phyloP scores from a whole-genome alignment of 2,329 filamentous ascomycete genomes.

The Neonectria punicea region DNA sequence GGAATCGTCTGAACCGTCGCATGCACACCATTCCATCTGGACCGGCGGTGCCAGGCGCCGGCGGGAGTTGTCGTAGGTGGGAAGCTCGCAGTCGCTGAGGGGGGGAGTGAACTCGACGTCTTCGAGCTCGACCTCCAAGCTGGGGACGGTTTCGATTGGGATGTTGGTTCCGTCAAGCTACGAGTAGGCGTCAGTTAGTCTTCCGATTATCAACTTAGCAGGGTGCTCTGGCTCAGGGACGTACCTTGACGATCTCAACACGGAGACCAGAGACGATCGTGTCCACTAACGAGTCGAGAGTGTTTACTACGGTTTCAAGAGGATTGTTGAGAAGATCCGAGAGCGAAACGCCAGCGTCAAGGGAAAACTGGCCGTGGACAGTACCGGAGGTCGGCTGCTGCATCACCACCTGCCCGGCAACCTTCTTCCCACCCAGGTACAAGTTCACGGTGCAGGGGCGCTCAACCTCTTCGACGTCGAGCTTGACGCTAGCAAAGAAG shows the following conservation, averaged over 20 bases:
- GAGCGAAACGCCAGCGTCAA: slow-evolving; percentile 63
- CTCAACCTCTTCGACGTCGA: slow-evolving; percentile 50
- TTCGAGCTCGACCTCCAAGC: slow-evolving; percentile 52
- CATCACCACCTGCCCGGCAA: slow-evolving; percentile 51
- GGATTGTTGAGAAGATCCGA: slow-evolving; percentile 64
- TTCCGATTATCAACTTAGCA: not conserved
- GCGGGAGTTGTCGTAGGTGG: slow-evolving; percentile 37
- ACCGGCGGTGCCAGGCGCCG: slow-evolving; percentile 27
- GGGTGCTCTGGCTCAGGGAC: not conserved
- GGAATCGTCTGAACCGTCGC: not conserved
- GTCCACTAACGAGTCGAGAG: slow-evolving; percentile 38
- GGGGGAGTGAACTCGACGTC: slow-evolving; percentile 45
- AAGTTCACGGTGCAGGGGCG: slow-evolving; percentile 50
- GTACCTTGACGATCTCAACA: slow-evolving; percentile 49
- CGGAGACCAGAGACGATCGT: slow-evolving; percentile 43
- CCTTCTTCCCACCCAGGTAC: slow-evolving; percentile 46
- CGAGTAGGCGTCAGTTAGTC: not conserved
- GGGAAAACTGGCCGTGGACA: slow-evolving; percentile 50
- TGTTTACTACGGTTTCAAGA: slow-evolving; percentile 44
- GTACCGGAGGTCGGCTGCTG: slow-evolving; percentile 47
- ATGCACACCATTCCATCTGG: slow-evolving; percentile 11
- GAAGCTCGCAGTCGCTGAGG: slow-evolving; percentile 41
- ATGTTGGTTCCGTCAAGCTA: slow-evolving; percentile 48
- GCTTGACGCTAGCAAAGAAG: slow-evolving; percentile 49
- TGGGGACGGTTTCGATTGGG: slow-evolving; percentile 41